Conservation (phyloP, 2,329 filamentous ascomycete genomes). For the Colletotrichum falcatum region DNA sequence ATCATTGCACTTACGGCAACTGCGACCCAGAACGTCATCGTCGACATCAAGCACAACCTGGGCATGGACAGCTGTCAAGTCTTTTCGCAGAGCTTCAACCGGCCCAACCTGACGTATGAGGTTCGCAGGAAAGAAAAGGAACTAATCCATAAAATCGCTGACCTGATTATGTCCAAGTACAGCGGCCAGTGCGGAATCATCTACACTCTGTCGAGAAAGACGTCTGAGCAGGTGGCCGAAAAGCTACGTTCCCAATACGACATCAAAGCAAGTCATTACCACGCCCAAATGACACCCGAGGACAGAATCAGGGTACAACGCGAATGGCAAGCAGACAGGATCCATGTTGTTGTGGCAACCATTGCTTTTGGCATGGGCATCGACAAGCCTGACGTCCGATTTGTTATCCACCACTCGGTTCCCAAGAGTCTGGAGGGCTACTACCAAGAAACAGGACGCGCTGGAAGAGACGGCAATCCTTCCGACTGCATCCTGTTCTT, state of each 20-base stretch:
- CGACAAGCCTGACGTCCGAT: conserved; percentile 95
- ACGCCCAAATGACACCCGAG: conserved; percentile 78
- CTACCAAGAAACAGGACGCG: conserved; percentile 97
- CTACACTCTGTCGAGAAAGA: conserved; percentile 88
- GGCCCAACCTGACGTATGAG: conserved; percentile 93
- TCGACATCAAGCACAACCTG: conserved; percentile 93
- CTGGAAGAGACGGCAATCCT: conserved; percentile 87
- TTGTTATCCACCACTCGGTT: conserved; percentile 92
- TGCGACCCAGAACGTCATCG: conserved; percentile 91
- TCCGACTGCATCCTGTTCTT: conserved; percentile 95
- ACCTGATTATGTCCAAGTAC: conserved; percentile 79
- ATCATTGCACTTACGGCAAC: conserved; percentile 97
- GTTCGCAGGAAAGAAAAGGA: conserved; percentile 72
- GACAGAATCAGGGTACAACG: conserved; percentile 80
- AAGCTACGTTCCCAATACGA: conserved; percentile 70
- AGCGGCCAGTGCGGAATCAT: conserved; percentile 84
- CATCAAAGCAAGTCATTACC: conserved; percentile 86
- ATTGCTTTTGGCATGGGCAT: conserved; percentile 99
- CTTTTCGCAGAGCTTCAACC: conserved; percentile 95
- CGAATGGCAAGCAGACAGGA: conserved; percentile 82
- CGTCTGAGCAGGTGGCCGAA: conserved; percentile 82
- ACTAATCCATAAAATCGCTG: conserved; percentile 62
- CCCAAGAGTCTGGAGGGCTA: conserved; percentile 98
- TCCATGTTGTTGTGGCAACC: conserved; percentile 94
- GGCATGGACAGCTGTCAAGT: conserved; percentile 81